A percentile compares a stretch with the other conserved stretches of the same genome.
Conservation (phyloP, 2,329 filamentous ascomycete genomes). For the Epichloe scottii region DNA sequence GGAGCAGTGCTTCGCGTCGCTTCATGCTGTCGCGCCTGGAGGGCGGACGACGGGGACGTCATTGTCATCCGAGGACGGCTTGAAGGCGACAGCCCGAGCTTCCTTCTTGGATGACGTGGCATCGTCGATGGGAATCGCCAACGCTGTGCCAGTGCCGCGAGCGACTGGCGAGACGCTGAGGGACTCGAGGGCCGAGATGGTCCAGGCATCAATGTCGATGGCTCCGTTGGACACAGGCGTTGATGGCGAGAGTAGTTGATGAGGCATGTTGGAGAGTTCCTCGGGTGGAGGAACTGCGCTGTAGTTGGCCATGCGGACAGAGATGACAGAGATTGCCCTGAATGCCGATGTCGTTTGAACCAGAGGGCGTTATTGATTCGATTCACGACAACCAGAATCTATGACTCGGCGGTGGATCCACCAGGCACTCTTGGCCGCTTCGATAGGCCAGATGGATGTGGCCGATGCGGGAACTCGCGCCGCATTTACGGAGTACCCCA, state of each 20-base stretch:
- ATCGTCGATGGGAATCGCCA: conserved; percentile 68
- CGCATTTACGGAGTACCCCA: background rate
- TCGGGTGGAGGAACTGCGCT: conserved; percentile 37
- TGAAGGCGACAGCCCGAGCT: conserved; percentile 11
- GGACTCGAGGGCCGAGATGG: conserved; percentile 42
- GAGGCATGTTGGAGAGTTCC: conserved; percentile 13
- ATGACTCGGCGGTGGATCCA: background rate
- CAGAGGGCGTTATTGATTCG: no score
- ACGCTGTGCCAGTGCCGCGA: conserved; percentile 48
- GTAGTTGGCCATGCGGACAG: conserved; percentile 36
- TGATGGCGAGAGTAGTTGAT: conserved; percentile 12
- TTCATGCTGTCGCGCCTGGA: conserved; percentile 42
- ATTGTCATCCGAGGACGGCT: conserved; percentile 14
- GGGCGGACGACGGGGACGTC: conserved; percentile 30
- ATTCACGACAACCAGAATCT: background rate
- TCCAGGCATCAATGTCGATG: conserved; percentile 57
- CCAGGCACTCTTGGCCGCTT: background rate
- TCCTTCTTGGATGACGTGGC: conserved; percentile 4
- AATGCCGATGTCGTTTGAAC: no score
- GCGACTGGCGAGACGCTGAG: conserved; percentile 41
- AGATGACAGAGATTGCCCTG: background rate
- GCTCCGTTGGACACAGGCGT: conserved; percentile 14
- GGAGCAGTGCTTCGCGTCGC: conserved; percentile 62
- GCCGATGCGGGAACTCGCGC: background rate
- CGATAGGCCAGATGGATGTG: background rate